Evolutionary conservation across 768 basidiomycete species (phyloP), one percentile per base, ranked within the genome.

Genomic region (Trametes sanguinea): DNA sequence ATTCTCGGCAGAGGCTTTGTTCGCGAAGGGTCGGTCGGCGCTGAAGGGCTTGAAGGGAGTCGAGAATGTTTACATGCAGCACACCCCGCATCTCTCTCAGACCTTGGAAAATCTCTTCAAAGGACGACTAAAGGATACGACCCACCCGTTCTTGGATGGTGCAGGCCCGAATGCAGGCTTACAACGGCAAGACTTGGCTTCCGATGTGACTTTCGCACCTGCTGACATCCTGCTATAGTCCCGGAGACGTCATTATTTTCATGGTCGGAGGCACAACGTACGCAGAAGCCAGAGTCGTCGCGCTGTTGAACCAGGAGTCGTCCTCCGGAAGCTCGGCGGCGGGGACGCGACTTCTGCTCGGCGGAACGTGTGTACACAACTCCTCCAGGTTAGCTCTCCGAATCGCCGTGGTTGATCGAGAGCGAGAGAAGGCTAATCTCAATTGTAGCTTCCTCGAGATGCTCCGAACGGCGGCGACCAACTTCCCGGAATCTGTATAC

Each of bases 61-160:
- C 4, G 97, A 99, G 76, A 99, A 99, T 69, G 95, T 98, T 14
- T 99, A 98, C 73, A 99, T 94, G 58, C 97, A 98, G 68, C 97
- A 98, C 69, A 88, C 87, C 14, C 97, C 97, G 6, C 95, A 95
- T 74, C 79, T 99, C 5, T 87, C 90, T 1, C 90, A 97, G 70
- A 98, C 96, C 2, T 76, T 98, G 14, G 97, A 99, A 69, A 83
- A 90, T 54, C 76, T 99, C 4, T 83, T 95, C 69, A 93, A 86
- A 71, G 95, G 95, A 9, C 81, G 89, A 56, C 75, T 99, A 61
- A 87, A 85, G 67, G 97, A 99, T 65, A 82, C 87, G 2, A 94
- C 86, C 62, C 93, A 98, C 74, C 95, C 96, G 2, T 98, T 94
- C 80, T 67, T 95, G 6, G 89, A 87, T 9, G 87, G 89, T 8